Evolutionary conservation across 352 stramenopile species (phyloP), one percentile per base, ranked within the genome.

Genomic region (Phytophthora citrophthora): DNA sequence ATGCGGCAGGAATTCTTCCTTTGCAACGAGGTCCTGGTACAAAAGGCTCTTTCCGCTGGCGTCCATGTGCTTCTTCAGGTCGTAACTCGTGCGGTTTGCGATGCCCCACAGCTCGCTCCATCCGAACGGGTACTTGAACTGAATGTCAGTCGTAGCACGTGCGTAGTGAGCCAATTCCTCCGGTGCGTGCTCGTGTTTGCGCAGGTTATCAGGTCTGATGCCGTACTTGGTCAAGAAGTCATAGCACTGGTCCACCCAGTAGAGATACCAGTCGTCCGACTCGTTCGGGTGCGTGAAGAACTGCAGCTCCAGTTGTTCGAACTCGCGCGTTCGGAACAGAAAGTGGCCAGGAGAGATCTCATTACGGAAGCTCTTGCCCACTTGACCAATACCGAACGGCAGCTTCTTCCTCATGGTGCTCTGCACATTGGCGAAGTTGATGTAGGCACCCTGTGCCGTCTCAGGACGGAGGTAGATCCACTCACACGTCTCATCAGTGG

Each of bases 291-390:
- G 73, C 53, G 81, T 93, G 63, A 94, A 94, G 63, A 88, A 94
- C 70, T 93, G 80, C 18, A 94, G 86, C 75, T 99, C 97, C 46
- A 99, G 95, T 81, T 99, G 97, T 77, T 99, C 96, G 69, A 99
- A 99, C 82, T 99, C 97, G 31, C 96, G 85, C 52, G 84, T 97
- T 52, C 97, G 94, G 69, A 99, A 99, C 50, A 99, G 84, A 66
- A 99, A 99, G 59, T 99, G 97, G 6, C 95, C 80, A 0, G 96
- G 95, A 10, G 95, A 99, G 66, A 99, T 99, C 79, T 99, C 97
- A 66, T 99, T 99, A 16, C 97, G 89, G 74, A 99, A 99, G 50
- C 95, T 97, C 71, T 99, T 99, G 61, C 97, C 97, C 72, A 99
- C 97, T 66, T 99, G 96, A 0, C 94, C 96, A 56, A 99, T 96